Conservation (phyloP, 2,329 filamentous ascomycete genomes). For the Calonectria honghensis region DNA sequence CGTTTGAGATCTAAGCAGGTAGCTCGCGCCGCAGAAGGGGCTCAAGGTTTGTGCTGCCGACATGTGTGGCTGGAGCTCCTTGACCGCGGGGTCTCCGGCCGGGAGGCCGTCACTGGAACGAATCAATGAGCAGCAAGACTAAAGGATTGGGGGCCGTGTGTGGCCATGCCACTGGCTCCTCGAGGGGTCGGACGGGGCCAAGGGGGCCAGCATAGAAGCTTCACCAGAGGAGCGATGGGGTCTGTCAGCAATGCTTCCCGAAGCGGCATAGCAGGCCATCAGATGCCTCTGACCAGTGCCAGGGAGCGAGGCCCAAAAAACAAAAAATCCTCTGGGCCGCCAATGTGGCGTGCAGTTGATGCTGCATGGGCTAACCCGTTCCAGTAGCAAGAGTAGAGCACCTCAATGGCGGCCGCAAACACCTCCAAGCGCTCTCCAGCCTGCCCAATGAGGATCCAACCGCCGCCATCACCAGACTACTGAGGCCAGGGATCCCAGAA, state of each 20-base stretch:
- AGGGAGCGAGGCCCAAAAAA: constrained; percentile 35
- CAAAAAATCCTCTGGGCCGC: constrained; percentile 36
- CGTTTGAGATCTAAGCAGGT: constrained; percentile 22
- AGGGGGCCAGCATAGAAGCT: constrained; percentile 28
- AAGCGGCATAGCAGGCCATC: constrained; percentile 46
- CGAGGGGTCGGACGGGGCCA: constrained; percentile 5
- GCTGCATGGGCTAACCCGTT: constrained; percentile 36
- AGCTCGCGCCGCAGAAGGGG: constrained; percentile 43
- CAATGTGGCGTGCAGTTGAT: constrained; percentile 42
- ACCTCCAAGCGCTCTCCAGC: constrained; percentile 27
- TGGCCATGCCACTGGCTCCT: constrained; percentile 49
- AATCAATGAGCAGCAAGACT: constrained; percentile 42
- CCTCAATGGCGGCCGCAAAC: constrained; percentile 31
- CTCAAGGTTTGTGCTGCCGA: constrained; percentile 33
- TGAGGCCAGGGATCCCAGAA: constrained; percentile 9
- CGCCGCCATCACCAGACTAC: not conserved
- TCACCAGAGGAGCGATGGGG: constrained; percentile 21
- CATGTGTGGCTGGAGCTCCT: constrained; percentile 52
- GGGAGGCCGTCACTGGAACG: constrained; percentile 51
- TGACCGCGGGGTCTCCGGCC: constrained; percentile 52
- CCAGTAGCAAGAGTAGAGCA: constrained; percentile 46
- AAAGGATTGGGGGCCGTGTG: constrained; percentile 32
- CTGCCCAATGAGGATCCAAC: constrained; percentile 29
- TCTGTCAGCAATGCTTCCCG: constrained; percentile 48
- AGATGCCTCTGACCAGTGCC: constrained; percentile 29